Evolutionary conservation across 306 rosid genomes (phyloP), one percentile per base, ranked within the genome.

Genomic region (Corylus americana): DNA sequence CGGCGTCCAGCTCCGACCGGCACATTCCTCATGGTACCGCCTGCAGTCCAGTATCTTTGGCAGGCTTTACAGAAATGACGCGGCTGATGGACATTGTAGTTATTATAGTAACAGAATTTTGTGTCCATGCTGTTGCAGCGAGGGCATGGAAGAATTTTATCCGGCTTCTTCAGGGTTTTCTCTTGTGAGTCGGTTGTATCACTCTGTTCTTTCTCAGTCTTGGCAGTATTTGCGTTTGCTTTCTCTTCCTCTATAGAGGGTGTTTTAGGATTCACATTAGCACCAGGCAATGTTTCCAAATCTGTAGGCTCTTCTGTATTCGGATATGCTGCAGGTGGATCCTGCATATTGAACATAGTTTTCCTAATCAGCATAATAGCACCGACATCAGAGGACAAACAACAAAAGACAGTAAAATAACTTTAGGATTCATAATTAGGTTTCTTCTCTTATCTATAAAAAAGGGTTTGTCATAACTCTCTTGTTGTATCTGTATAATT

Each of bases 101-200:
- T 94, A 71, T 94, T 94, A 86, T 92, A 92, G 84, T 94, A 94
- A 73, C 98, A 94, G 85, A 94, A 94, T 69, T 94, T 94, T 0
- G 98, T 94, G 80, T 94, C 98, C 96, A 92, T 90, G 88, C 98
- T 94, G 6, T 82, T 94, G 88, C 97, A 94, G 71, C 98, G 97
- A 12, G 98, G 98, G 66, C 98, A 94, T 27, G 97, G 92, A 57
- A 94, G 82, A 18, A 92, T 72, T 83, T 94, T 94, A 63, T 94
- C 98, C 2, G 98, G 97, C 86, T 92, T 94, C 89, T 92, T 92
- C 89, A 89, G 82, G 63, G 90, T 82, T 82, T 85, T 92, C 88
- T 93, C 97, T 71, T 89, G 85, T 1, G 90, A 74, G 75, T 81
- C 77, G 79, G 67, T 62, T 35, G 77, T 83, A 69, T 86, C 88